phyloP scores from a whole-genome alignment of 257 asterid species.

The Solanum peruvianum region DNA sequence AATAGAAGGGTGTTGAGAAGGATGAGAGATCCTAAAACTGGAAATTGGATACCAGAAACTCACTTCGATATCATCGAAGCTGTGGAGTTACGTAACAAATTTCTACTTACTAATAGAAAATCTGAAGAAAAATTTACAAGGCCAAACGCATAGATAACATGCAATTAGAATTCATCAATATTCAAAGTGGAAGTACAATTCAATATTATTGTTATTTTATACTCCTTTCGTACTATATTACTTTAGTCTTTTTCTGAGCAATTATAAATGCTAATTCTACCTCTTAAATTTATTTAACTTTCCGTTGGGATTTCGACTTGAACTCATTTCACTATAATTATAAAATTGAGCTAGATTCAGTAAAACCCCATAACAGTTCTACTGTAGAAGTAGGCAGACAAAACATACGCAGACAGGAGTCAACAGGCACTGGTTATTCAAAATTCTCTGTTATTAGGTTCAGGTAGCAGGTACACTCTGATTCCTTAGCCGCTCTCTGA shows the following conservation, averaged over 20 bases:
- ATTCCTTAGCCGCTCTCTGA: conserved; percentile 18
- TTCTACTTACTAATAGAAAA: conserved; percentile 5
- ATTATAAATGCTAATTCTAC: background rate
- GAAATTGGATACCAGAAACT: conserved; percentile 38
- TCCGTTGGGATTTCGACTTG: too few relatives aligned
- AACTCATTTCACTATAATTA: background rate
- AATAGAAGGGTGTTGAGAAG: conserved; percentile 8
- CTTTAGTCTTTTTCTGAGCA: background rate
- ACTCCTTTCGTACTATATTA: background rate
- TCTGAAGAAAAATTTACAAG: too few relatives aligned
- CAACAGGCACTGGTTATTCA: background rate
- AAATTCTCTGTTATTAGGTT: background rate
- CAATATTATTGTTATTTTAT: background rate
- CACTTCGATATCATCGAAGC: conserved; percentile 19
- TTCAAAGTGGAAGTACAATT: background rate
- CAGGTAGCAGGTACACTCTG: background rate
- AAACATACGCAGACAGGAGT: background rate
- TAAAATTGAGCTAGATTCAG: background rate
- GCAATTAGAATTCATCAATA: too few relatives aligned
- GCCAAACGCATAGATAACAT: background rate
- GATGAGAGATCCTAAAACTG: conserved; percentile 48
- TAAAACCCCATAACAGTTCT: background rate
- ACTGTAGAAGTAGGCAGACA: background rate
- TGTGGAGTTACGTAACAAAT: conserved; percentile 25
- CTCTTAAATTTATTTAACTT: background rate